Base-by-base conservation (phyloP, 1,139 yeast species). In the Saccharomyces hybrid region DNA sequence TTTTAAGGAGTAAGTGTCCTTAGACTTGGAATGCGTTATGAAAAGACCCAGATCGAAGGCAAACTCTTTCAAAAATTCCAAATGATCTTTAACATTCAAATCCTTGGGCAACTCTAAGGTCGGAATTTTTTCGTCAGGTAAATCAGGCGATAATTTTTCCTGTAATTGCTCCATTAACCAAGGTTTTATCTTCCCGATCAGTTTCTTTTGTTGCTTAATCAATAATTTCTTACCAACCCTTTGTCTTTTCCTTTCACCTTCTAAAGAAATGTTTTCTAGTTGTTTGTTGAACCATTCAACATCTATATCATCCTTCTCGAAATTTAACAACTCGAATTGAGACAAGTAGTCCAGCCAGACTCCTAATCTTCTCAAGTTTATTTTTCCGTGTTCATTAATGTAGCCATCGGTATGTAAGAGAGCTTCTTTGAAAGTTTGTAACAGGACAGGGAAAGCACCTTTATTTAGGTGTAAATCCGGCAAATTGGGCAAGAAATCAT, bases 401-500 rank as follows among this genome's bases (percentile, higher is more conserved):
- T 95, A 93, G 8, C 96, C 96, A 68, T 88, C 96, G 55, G 84
- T 74, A 57, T 79, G 80, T 61, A 80, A 78, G 65, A 93, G 76
- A 25, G 91, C 83, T 64, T 84, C 84, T 67, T 90, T 93, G 74
- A 95, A 93, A 13, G 96, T 86, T 59, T 85, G 88, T 62, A 93
- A 76, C 64, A 95, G 78, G 46, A 90, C 79, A 13, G 98, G 96
- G 74, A 95, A 86, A 0, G 99, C 99, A 63, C 98, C 98, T 64
- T 91, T 93, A 67, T 90, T 91, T 63, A 95, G 81, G 70, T 88
- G 90, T 65, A 95, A 76, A 69, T 91, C 96, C 1, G 99, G 99
- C 64, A 95, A 79, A 68, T 93, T 89, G n/a, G 99, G 99, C 66
- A 95, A 79, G 82, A 95, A 95, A 79, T 95, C 99, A 68, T 95